Conservation (phyloP, 2,329 filamentous ascomycete species). For the Hypoxylon sp. region DNA sequence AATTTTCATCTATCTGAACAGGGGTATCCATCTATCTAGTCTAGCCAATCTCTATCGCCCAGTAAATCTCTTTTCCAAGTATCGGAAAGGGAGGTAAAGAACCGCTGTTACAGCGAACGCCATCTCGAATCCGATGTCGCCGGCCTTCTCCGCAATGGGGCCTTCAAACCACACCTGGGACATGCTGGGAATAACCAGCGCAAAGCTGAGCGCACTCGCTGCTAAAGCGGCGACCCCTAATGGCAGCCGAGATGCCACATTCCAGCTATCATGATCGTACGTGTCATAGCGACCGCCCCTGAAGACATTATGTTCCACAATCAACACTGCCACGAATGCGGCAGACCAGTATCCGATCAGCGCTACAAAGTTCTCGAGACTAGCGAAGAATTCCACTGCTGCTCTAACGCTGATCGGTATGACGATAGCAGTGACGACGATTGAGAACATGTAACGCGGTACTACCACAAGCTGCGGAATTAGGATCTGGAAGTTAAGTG, state of each 20-base stretch:
- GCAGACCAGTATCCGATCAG: constrained; percentile 73
- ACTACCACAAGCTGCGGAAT: constrained; percentile 69
- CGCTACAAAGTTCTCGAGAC: constrained; percentile 70
- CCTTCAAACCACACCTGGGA: constrained; percentile 73
- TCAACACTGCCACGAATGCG: constrained; percentile 67
- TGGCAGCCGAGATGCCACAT: constrained; percentile 58
- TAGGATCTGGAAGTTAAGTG: constrained; percentile 75
- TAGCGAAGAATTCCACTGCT: constrained; percentile 70
- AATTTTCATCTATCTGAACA: constrained; percentile 64
- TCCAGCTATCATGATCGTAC: constrained; percentile 58
- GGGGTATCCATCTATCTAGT: constrained; percentile 10
- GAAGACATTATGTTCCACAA: constrained; percentile 59
- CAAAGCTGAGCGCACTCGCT: constrained; percentile 58
- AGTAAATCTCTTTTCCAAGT: constrained; percentile 56
- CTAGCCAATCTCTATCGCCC: constrained; percentile 46
- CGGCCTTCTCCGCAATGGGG: constrained; percentile 71
- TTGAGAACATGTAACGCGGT: constrained; percentile 70
- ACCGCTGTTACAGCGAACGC: constrained; percentile 66
- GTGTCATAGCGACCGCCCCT: constrained; percentile 54
- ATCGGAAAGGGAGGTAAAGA: constrained; percentile 61
- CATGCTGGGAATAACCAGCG: constrained; percentile 72
- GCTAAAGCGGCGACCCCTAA: constrained; percentile 59
- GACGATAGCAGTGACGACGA: constrained; percentile 71
- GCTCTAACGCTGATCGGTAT: constrained; percentile 72
- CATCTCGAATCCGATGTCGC: constrained; percentile 77